These are phyloP conservation scores for Nannizzia gypsea DNA, from an alignment of 2,329 filamentous ascomycete genomes.

Conservation along the genomic window DNA sequence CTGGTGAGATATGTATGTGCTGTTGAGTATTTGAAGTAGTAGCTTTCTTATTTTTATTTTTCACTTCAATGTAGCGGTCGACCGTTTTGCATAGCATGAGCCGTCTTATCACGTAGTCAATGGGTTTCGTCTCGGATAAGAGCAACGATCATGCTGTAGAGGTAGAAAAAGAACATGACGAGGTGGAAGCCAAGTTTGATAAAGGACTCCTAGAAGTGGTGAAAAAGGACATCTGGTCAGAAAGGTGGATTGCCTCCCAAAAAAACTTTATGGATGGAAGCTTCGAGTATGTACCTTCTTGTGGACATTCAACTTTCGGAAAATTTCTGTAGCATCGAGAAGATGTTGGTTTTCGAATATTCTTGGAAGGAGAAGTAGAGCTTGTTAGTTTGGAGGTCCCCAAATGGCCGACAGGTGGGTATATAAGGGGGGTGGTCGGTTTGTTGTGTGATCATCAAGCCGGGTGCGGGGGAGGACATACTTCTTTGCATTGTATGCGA, in stretches of 20 bases:
- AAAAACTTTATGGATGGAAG: no score
- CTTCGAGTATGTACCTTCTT: constrained; percentile 61
- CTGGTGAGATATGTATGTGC: not conserved
- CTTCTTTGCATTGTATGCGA: constrained; percentile 97
- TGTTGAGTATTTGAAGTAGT: not conserved
- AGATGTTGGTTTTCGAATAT: constrained; percentile 96
- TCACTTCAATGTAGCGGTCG: constrained; percentile 10
- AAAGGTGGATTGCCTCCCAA: no score
- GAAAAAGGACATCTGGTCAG: not conserved
- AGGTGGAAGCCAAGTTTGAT: constrained; percentile 98
- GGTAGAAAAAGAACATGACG: constrained; percentile 99
- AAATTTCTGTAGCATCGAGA: constrained; percentile 95
- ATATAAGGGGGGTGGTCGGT: not conserved
- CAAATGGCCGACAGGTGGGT: not conserved
- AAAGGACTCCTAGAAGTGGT: constrained; percentile 69
- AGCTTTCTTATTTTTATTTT: not conserved
- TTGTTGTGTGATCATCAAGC: not conserved
- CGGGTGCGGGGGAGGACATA: constrained; percentile 37
- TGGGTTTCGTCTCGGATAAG: constrained; percentile 89
- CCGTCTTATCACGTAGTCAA: constrained; percentile 43
- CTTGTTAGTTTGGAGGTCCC: constrained; percentile 14
- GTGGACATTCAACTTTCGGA: constrained; percentile 96
- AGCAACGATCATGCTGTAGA: constrained; percentile 97
- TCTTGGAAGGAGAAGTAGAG: constrained; percentile 38
- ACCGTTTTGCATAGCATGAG: constrained; percentile 31